A percentile compares a stretch with the other conserved stretches of the same genome.
phyloP scores from a whole-genome alignment of 148 eudicot species.

The Talinum fruticosum region DNA sequence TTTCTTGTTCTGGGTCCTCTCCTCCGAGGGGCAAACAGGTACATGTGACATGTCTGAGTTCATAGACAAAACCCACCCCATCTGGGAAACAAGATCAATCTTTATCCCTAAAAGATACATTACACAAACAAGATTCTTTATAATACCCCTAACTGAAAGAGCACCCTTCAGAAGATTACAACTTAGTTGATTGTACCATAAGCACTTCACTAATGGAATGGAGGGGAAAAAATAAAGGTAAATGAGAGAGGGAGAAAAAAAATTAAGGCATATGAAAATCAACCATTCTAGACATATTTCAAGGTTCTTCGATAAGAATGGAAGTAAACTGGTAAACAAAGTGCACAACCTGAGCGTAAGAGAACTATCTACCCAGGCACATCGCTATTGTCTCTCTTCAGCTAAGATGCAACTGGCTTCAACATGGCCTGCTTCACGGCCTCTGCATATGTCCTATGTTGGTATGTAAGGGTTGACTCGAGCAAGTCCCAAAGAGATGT shows the following conservation, averaged over 20 bases:
- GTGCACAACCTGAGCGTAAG: constrained; percentile 7
- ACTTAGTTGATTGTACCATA: not conserved
- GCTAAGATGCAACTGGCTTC: constrained; percentile 60
- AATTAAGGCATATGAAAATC: constrained; percentile 27
- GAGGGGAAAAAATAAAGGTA: not conserved
- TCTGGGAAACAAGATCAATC: not conserved
- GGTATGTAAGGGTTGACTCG: constrained; percentile 95
- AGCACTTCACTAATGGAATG: constrained; percentile 20
- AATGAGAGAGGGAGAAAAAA: constrained; percentile 15
- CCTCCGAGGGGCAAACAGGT: constrained; percentile 11
- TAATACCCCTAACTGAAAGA: constrained; percentile 11
- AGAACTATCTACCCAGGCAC: constrained; percentile 12
- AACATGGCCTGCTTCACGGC: constrained; percentile 78
- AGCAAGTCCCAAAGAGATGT: constrained; percentile 99
- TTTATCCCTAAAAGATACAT: constrained; percentile 16
- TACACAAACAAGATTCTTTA: constrained; percentile 12
- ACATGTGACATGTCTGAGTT: not conserved
- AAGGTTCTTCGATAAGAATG: constrained; percentile 28
- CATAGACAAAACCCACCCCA: not conserved
- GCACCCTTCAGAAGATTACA: constrained; percentile 22
- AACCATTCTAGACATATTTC: constrained; percentile 30
- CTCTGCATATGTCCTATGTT: constrained; percentile 95
- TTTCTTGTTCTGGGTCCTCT: not conserved
- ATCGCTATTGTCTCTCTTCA: constrained; percentile 17
- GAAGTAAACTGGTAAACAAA: constrained; percentile 25